Conservation (phyloP, 2,329 filamentous ascomycete genomes). For the Dactylonectria macrodidyma region DNA sequence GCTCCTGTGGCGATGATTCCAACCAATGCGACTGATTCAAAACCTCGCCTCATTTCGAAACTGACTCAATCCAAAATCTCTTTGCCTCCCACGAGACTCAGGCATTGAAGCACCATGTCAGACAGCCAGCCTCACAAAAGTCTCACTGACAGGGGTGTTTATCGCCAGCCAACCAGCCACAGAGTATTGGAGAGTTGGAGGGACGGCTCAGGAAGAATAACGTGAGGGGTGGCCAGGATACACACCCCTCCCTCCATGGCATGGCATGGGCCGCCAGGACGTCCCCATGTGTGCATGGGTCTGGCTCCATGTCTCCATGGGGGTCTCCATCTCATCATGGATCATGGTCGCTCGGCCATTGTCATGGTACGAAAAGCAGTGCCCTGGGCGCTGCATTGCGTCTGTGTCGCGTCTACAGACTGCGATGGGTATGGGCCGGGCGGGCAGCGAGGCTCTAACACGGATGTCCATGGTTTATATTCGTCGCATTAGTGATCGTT, state of each 20-base stretch:
- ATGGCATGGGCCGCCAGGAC: constrained; percentile 13
- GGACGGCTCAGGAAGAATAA: not conserved
- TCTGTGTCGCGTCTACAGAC: constrained; percentile 5
- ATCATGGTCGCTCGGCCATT: constrained; percentile 26
- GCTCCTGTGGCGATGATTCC: not conserved
- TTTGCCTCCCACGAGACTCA: not conserved
- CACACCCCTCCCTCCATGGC: constrained; percentile 21
- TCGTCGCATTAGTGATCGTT: constrained; percentile 7
- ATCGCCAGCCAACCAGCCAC: constrained; percentile 26
- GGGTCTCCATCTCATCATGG: constrained; percentile 29
- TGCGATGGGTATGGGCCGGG: not conserved
- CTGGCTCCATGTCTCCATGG: constrained; percentile 25
- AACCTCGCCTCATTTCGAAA: not conserved
- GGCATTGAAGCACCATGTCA: not conserved
- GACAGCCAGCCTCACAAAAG: not conserved
- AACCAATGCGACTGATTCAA: not conserved
- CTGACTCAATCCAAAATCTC: not conserved
- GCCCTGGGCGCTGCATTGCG: constrained; percentile 16
- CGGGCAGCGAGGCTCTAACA: not conserved
- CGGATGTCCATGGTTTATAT: constrained; percentile 2
- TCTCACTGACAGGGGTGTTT: constrained; percentile 14
- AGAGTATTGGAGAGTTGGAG: not conserved
- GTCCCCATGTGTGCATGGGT: constrained; percentile 21
- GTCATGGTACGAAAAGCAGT: constrained; percentile 16
- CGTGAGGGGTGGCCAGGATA: constrained; percentile 18